Evolutionary conservation across 768 basidiomycete species (phyloP).

Genomic region (Tylopilus rubrobrunneus): DNA sequence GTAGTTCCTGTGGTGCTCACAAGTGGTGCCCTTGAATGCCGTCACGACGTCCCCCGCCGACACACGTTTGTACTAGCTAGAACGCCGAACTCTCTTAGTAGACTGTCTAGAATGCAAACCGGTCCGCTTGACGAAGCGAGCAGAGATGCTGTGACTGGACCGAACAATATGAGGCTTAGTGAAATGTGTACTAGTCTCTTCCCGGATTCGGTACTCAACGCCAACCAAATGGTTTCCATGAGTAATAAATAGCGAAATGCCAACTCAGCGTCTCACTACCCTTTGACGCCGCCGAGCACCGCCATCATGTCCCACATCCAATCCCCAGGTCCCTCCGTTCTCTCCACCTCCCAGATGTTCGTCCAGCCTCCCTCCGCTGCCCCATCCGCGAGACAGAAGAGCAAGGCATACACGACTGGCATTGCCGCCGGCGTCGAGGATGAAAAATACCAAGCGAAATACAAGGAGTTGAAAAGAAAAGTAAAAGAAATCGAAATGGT

Average conservation of each 20-base stretch:
- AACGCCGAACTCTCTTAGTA: background rate
- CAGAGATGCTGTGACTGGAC: background rate
- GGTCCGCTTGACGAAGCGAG: constrained; percentile 9
- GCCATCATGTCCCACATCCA: constrained; percentile 67
- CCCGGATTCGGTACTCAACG: constrained; percentile 28
- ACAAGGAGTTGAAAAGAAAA: constrained; percentile 84
- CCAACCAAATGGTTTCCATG: constrained; percentile 18
- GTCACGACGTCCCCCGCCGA: constrained; percentile 11
- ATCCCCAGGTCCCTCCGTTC: constrained; percentile 48
- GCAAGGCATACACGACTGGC: constrained; percentile 48
- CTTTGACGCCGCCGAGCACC: constrained; percentile 33
- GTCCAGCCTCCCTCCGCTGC: constrained; percentile 26
- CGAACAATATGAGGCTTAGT: too few relatives aligned
- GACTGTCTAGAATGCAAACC: constrained; percentile 3
- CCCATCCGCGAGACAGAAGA: constrained; percentile 44
- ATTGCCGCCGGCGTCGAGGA: constrained; percentile 81
- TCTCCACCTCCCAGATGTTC: constrained; percentile 37
- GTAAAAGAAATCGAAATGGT: constrained; percentile 84
- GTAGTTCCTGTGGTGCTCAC: constrained; percentile 21
- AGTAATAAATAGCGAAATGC: constrained; percentile 27
- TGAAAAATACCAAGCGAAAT: constrained; percentile 83
- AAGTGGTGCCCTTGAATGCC: constrained; percentile 13
- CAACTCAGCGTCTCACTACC: constrained; percentile 30
- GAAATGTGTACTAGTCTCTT: background rate
- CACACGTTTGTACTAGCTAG: background rate